Percentiles rank a stretch among this genome's conserved stretches.
phyloP scores from a whole-genome alignment of 2,329 filamentous ascomycete species.

The Teratosphaeria zuluensis region DNA sequence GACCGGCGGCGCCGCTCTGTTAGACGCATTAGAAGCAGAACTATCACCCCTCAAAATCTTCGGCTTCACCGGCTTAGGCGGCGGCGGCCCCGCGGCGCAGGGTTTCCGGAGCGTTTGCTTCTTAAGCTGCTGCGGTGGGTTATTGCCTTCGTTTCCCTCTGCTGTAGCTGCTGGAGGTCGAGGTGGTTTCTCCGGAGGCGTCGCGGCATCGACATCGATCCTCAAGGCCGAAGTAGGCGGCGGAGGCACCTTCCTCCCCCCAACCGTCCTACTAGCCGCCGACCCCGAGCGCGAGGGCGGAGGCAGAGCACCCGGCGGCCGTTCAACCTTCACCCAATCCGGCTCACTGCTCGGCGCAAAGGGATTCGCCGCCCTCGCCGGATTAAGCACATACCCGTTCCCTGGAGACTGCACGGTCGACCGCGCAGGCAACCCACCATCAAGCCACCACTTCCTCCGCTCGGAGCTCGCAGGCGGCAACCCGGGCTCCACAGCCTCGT shows the following conservation, averaged over 20 bases:
- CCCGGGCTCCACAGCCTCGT: slow-evolving; percentile 73
- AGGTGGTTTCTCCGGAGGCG: no score
- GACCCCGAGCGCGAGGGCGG: slow-evolving; percentile 13
- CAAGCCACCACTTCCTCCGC: slow-evolving; percentile 55
- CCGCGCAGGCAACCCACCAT: slow-evolving; percentile 60
- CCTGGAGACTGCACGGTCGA: slow-evolving; percentile 61
- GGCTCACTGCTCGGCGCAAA: slow-evolving; percentile 64
- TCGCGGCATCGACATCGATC: background rate
- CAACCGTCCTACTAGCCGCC: background rate
- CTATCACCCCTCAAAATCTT: slow-evolving; percentile 19
- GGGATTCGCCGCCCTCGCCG: slow-evolving; percentile 67
- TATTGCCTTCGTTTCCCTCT: slow-evolving; percentile 1
- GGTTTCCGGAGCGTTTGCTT: slow-evolving; percentile 24
- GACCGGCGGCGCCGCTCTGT: slow-evolving; percentile 5
- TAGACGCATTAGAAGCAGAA: slow-evolving; percentile 10
- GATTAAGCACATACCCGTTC: slow-evolving; percentile 57
- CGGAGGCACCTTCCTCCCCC: background rate
- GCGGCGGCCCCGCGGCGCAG: slow-evolving; percentile 15
- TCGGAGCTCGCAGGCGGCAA: slow-evolving; percentile 55
- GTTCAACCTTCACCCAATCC: slow-evolving; percentile 62
- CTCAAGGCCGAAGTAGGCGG: slow-evolving; percentile 12
- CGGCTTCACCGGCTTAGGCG: slow-evolving; percentile 26
- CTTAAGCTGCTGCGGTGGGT: no score
- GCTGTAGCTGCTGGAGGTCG: slow-evolving; percentile 3
- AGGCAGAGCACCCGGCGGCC: slow-evolving; percentile 6